Conservation (phyloP, 306 rosid species). For the Sophora flavescens region DNA sequence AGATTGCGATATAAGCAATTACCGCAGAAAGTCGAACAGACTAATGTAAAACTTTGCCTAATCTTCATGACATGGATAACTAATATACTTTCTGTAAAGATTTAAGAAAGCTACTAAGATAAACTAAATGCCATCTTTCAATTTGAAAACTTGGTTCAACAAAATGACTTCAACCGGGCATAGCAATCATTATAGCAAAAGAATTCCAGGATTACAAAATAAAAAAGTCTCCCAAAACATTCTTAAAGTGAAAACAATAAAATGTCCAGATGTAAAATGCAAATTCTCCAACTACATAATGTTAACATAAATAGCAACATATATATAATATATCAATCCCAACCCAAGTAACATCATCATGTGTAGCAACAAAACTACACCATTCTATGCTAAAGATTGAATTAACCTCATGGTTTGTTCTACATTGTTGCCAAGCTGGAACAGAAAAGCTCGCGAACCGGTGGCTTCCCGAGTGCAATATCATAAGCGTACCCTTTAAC, state of each 20-base stretch:
- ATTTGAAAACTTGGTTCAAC: not conserved
- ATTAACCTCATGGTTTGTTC: slow-evolving; percentile 57
- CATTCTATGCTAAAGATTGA: slow-evolving; percentile 14
- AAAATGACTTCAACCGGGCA: not conserved
- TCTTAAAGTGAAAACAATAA: slow-evolving; percentile 24
- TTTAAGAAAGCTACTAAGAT: no score
- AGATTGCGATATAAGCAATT: no score
- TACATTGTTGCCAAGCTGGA: slow-evolving; percentile 71
- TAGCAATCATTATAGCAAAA: slow-evolving; percentile 28
- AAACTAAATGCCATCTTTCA: not conserved
- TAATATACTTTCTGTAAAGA: no score
- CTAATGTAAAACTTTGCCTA: no score
- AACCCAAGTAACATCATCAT: no score
- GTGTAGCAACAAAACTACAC: not conserved
- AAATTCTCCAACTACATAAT: slow-evolving; percentile 43
- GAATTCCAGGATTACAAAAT: not conserved
- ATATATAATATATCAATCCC: no score
- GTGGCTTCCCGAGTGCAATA: slow-evolving; percentile 82
- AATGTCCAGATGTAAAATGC: slow-evolving; percentile 32
- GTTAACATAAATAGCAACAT: slow-evolving; percentile 30
- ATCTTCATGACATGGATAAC: no score
- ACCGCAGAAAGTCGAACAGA: no score
- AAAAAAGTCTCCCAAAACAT: slow-evolving; percentile 23
- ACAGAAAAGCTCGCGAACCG: slow-evolving; percentile 83
- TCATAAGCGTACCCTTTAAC: slow-evolving; percentile 84